Percentiles rank a stretch among this genome's conserved stretches.
Conservation (phyloP, 1,284 basidiomycete genomes). For the Mycena sp. region DNA sequence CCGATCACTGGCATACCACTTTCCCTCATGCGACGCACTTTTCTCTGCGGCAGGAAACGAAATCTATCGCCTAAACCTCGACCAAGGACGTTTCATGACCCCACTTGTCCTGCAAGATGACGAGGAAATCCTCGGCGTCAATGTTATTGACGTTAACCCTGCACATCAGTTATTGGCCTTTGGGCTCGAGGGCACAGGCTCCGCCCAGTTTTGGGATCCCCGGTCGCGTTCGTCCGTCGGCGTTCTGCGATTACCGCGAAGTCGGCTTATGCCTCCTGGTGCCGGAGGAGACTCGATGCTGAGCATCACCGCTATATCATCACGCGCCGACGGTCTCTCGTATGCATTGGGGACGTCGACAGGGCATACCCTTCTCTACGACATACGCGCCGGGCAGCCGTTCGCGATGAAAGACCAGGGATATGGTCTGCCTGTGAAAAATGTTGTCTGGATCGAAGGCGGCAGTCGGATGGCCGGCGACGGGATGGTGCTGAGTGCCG, state of each 20-base stretch:
- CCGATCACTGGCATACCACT: conserved; percentile 91
- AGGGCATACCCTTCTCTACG: conserved; percentile 95
- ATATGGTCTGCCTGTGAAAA: conserved; percentile 92
- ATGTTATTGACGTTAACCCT: conserved; percentile 93
- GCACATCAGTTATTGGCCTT: conserved; percentile 93
- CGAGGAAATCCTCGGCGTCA: conserved; percentile 80
- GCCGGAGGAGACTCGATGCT: conserved; percentile 55
- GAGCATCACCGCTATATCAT: conserved; percentile 87
- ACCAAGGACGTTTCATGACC: conserved; percentile 93
- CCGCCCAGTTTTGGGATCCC: conserved; percentile 97
- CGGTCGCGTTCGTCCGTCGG: conserved; percentile 86
- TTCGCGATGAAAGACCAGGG: conserved; percentile 97
- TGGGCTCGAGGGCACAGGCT: conserved; percentile 85
- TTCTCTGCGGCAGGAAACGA: conserved; percentile 84
- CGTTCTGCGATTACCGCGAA: conserved; percentile 75
- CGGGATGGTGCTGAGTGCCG: conserved; percentile 88
- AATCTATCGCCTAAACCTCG: conserved; percentile 94
- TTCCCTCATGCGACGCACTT: conserved; percentile 84
- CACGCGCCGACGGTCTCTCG: conserved; percentile 88
- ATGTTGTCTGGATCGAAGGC: conserved; percentile 91
- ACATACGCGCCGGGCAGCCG: conserved; percentile 86
- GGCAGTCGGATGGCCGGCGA: conserved; percentile 86
- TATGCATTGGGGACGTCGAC: conserved; percentile 95
- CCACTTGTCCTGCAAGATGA: conserved; percentile 73
- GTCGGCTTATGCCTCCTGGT: conserved; percentile 62